Evolutionary conservation across 2,329 filamentous ascomycete species (phyloP), one percentile per base, ranked within the genome.

Genomic region (Tolypocladium sp.): DNA sequence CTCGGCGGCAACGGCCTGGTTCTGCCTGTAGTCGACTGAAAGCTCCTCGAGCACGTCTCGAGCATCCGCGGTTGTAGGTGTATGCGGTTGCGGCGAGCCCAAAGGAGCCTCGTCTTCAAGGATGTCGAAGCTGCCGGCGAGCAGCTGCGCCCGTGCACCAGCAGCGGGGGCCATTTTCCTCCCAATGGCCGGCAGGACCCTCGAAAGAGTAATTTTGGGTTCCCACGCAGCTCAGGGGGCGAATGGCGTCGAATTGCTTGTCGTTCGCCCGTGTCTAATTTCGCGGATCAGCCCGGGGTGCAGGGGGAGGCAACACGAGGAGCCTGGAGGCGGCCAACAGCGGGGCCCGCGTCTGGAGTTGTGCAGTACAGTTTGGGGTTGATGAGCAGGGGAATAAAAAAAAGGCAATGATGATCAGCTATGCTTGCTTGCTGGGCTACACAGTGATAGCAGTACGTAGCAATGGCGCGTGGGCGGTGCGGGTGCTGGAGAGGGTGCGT

Each of bases 41-140:
- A 71, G 59, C 58, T 71, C 69, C 56, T 67, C 64, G 58, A 72
- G 67, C 56, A 58, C 61, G 38, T 64, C 60, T 63, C 63, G 64
- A 57, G 61, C 44, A 54, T 59, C 56, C 37, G 51, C 52, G 37
- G 25, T 52, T 40, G 35, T 30, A 22, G 41, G 12, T 30, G 59
- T n/a, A 27, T 27, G 58, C 33, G 33, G 53, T 40, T 25, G 53
- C 22, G 20, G 37, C 42, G 38, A 33, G 37, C 17, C 53, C 25
- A 41, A 20, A 33, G 33, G 40, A 35, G 38, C 13, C 27, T 61
- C 59, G 41, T 66, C 60, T 7, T 59, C 59, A 55, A 59, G 55
- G 35, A 57, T 51, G 25, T 62, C 57, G 52, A 64, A 63, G 37
- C 35, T 52, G 41, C 35, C 54, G 41, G 20, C 25, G 27, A 51